A percentile compares a stretch with the other conserved stretches of the same genome.
Conservation (phyloP, 441 rosid genomes). For the Melastoma candidum region DNA sequence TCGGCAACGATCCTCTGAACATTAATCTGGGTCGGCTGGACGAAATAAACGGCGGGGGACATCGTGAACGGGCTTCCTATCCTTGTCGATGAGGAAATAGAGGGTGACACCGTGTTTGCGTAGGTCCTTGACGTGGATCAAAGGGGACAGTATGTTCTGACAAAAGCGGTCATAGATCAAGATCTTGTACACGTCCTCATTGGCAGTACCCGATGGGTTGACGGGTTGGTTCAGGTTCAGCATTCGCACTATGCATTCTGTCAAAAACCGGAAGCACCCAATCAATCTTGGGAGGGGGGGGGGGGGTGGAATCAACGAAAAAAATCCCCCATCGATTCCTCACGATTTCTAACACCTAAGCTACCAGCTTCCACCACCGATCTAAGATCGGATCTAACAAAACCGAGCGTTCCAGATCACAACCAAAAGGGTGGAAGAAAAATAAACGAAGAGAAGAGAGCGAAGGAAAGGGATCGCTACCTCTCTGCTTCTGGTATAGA, state of each 20-base stretch:
- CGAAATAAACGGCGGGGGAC: conserved; percentile 85
- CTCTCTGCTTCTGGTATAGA: conserved; percentile 88
- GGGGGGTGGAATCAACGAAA: too few species aligned
- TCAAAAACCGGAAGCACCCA: conserved; percentile 7
- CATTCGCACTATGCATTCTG: conserved; percentile 91
- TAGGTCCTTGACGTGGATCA: conserved; percentile 96
- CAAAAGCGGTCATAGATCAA: conserved; percentile 84
- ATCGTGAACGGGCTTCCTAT: conserved; percentile 67
- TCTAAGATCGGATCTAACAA: too few species aligned
- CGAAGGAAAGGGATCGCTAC: conserved; percentile 19
- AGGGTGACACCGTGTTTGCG: conserved; percentile 92
- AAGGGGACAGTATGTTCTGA: conserved; percentile 77
- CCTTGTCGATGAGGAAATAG: conserved; percentile 80
- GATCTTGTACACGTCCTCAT: conserved; percentile 91
- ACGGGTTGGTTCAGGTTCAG: conserved; percentile 88
- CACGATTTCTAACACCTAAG: background rate
- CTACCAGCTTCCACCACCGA: too few species aligned
- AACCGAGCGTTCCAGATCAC: background rate
- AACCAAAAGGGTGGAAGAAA: background rate
- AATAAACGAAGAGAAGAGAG: background rate
- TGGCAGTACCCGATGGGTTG: conserved; percentile 60
- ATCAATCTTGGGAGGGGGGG: too few species aligned
- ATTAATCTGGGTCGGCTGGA: conserved; percentile 58
- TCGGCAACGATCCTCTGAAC: conserved; percentile 60
- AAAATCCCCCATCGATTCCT: background rate